Conservation (phyloP, 257 asterid species). For the Salvia rosmarinus region DNA sequence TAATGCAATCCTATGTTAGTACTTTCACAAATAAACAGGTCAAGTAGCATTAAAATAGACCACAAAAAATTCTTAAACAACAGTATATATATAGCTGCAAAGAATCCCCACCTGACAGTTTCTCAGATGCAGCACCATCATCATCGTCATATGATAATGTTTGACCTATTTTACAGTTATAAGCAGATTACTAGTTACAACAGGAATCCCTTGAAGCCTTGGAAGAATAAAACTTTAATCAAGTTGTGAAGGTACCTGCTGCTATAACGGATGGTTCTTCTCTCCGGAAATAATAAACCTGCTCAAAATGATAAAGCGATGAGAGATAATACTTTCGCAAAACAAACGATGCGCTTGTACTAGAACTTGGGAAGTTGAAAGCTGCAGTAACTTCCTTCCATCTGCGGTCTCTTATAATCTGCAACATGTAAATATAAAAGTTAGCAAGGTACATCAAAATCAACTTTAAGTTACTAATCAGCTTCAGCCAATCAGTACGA, state of each 20-base stretch:
- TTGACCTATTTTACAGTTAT: constrained; percentile 44
- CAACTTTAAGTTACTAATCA: constrained; percentile 8
- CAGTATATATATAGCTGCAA: constrained; percentile 10
- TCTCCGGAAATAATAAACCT: constrained; percentile 85
- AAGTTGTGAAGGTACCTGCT: constrained; percentile 46
- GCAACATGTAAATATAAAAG: constrained; percentile 35
- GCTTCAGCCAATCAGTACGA: constrained; percentile 24
- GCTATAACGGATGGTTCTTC: constrained; percentile 53
- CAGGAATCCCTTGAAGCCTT: constrained; percentile 9
- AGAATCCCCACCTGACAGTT: constrained; percentile 54
- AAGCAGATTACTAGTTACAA: constrained; percentile 23
- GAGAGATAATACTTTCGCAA: constrained; percentile 77
- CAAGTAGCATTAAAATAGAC: constrained; percentile 6
- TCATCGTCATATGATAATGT: constrained; percentile 44
- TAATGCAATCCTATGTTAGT: constrained; percentile 24
- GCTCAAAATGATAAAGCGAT: constrained; percentile 90
- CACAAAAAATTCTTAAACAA: not conserved
- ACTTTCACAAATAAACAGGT: constrained; percentile 2
- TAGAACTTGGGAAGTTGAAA: constrained; percentile 79
- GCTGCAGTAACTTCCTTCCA: constrained; percentile 85
- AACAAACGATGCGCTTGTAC: constrained; percentile 83
- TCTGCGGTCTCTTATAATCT: constrained; percentile 86
- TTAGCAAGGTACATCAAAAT: constrained; percentile 9
- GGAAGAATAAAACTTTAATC: constrained; percentile 15
- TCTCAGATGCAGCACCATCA: constrained; percentile 50